phyloP scores from a whole-genome alignment of 345 rosid species.

The Toxicodendron radicans region DNA sequence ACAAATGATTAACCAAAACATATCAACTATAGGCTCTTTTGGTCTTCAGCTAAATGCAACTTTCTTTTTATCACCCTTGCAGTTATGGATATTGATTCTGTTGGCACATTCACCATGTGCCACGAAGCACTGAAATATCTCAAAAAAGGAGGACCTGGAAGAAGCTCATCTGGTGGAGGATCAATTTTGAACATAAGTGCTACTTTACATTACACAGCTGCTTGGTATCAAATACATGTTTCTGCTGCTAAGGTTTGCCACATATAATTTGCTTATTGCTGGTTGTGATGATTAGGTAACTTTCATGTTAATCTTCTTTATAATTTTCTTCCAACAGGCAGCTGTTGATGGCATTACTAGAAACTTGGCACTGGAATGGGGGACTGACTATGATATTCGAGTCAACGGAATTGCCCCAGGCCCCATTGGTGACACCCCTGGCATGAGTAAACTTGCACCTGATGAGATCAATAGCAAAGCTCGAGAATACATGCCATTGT shows the following conservation, averaged over 20 bases:
- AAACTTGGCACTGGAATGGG: slow-evolving; percentile 85
- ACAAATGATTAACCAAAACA: not conserved
- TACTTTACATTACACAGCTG: slow-evolving; percentile 71
- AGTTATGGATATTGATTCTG: slow-evolving; percentile 81
- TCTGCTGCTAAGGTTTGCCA: slow-evolving; percentile 76
- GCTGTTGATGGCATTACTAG: slow-evolving; percentile 72
- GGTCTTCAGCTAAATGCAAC: slow-evolving; percentile 1
- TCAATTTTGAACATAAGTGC: slow-evolving; percentile 75
- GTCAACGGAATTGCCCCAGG: slow-evolving; percentile 87
- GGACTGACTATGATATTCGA: slow-evolving; percentile 60
- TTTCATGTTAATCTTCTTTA: not conserved
- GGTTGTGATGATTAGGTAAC: not conserved
- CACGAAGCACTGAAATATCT: slow-evolving; percentile 66
- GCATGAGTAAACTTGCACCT: slow-evolving; percentile 75
- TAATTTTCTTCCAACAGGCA: slow-evolving; percentile 44
- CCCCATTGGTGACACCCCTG: slow-evolving; percentile 74
- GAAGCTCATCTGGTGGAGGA: slow-evolving; percentile 48
- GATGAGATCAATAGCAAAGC: slow-evolving; percentile 53
- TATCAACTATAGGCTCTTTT: not conserved
- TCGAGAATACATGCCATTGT: slow-evolving; percentile 49
- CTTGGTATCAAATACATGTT: slow-evolving; percentile 86
- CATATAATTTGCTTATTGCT: not conserved
- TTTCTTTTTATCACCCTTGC: slow-evolving; percentile 22
- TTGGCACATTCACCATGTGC: slow-evolving; percentile 83
- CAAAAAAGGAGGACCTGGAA: slow-evolving; percentile 67